Evolutionary conservation across 1,284 basidiomycete genomes (phyloP), one percentile per base, ranked within the genome.

Genomic region (Naganishia cerealis): DNA sequence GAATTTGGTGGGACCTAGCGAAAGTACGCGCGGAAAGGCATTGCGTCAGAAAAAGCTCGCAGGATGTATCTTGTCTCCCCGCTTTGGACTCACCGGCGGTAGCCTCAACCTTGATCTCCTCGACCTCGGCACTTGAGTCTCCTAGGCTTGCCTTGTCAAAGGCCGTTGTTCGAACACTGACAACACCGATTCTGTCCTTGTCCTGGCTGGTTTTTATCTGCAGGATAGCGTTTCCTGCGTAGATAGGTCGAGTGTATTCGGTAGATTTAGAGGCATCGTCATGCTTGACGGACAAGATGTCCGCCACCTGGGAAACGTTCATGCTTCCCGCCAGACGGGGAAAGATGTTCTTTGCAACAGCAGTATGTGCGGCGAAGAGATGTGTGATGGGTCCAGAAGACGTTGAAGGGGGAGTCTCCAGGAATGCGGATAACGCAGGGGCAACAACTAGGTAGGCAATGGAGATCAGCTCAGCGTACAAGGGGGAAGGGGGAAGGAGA

Each of bases 161-260:
- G 7, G 94, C 92, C 3, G 95, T 97, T n/a, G 90, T 87, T 71
- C 96, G 88, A 52, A 99, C 91, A 36, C 96, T 98, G 81, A 99
- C 91, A 78, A 99, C 87, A 80, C 97, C 98, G 83, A 95, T 82
- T 59, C 86, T 85, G 78, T 80, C 80, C 70, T 77, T 80, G 40
- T 86, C 84, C 29, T 86, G 83, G 0, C 87, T 84, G 5, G 91
- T 91, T 73, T 89, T 88, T 73, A 99, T 88, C 56, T 94, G 97
- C 40, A 94, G 86, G 72, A 99, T 92, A 57, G 96, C 96, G 79
- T 99, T 99, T 59, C 96, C 96, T 59, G 96, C 96, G 77, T 99
- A 99, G 79, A 99, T 96, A 55, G 93, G 94, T 55, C 95, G 90
- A 10, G 90, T 87, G 81, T 96, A 98, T 78, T 59, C 67, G 7